phyloP scores from a whole-genome alignment of 2,329 filamentous ascomycete genomes.

The Curvularia spicifera region DNA sequence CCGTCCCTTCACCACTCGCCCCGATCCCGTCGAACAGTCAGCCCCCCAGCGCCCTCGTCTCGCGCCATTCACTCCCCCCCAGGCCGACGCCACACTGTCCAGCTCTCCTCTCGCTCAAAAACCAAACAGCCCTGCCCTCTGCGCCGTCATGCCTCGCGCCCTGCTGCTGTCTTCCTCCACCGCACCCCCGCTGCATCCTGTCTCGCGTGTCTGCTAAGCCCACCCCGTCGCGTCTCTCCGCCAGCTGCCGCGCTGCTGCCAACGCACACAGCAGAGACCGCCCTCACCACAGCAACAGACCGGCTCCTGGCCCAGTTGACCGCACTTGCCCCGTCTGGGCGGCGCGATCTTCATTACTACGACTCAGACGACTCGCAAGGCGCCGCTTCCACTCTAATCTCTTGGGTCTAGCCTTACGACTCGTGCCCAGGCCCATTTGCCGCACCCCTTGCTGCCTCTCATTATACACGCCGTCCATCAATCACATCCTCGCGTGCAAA shows the following conservation, averaged over 20 bases:
- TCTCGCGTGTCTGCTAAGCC: constrained; percentile 22
- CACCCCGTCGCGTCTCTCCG: constrained; percentile 25
- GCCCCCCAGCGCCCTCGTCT: constrained; percentile 33
- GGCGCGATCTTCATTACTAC: constrained; percentile 45
- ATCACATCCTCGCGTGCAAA: constrained; percentile 33
- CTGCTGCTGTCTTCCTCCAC: constrained; percentile 4
- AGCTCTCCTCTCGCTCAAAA: constrained; percentile 8
- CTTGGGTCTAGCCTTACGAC: constrained; percentile 44
- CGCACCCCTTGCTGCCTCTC: constrained; percentile 34
- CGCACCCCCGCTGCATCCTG: constrained; percentile 16
- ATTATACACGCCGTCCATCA: constrained; percentile 38
- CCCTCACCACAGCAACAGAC: constrained; percentile 49
- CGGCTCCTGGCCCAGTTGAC: constrained; percentile 40
- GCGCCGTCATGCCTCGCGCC: constrained; percentile 12
- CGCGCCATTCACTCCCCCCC: constrained; percentile 25
- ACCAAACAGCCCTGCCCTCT: constrained; percentile 11
- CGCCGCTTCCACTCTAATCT: constrained; percentile 49
- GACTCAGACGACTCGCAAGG: constrained; percentile 37
- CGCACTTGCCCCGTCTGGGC: constrained; percentile 40
- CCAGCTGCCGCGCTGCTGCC: constrained; percentile 33
- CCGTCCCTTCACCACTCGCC: constrained; percentile 33
- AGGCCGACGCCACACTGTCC: constrained; percentile 19
- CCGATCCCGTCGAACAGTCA: constrained; percentile 35
- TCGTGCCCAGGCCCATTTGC: constrained; percentile 46
- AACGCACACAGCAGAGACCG: constrained; percentile 48